Evolutionary conservation across 148 eudicot species (phyloP).

Genomic region (Spergularia bocconei): DNA sequence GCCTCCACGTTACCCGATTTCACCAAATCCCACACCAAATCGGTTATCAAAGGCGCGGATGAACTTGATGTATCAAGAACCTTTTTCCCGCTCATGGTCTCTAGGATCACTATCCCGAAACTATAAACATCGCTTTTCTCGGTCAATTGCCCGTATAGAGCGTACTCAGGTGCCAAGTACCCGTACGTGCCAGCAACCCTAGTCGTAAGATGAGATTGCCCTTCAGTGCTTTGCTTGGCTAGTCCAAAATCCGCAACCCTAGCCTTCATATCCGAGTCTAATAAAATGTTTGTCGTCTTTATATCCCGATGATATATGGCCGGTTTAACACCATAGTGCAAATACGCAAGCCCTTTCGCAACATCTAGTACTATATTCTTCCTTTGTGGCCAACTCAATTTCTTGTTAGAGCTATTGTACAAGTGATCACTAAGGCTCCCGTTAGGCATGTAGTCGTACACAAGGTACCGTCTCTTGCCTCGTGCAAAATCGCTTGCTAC

Average conservation of each 20-base stretch:
- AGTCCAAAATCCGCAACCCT: conserved; percentile 68
- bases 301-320: conserved; percentile 68
- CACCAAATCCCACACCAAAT: conserved; percentile 55
- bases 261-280: conserved; percentile 57
- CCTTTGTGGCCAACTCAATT: conserved; percentile 56
- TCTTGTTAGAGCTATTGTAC: conserved; percentile 16
- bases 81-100: conserved; percentile 57
- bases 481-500: conserved; percentile 40
- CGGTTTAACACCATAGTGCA: conserved; percentile 64
- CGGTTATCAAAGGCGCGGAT: conserved; percentile 45
- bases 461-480: conserved; percentile 50
- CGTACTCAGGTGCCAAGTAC: conserved; percentile 67
- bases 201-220: conserved; percentile 61
- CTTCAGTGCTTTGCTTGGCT: conserved; percentile 58
- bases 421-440: conserved; percentile 59
- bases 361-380: conserved; percentile 61
- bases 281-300: conserved; percentile 60
- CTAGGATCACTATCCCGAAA: conserved; percentile 59
- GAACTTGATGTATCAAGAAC: conserved; percentile 43
- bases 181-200: conserved; percentile 75
- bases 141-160: conserved; percentile 60
- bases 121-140: conserved; percentile 74
- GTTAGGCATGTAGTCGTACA: conserved; percentile 65
- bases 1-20: conserved; percentile 40
- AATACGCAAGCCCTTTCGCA: conserved; percentile 60